Evolutionary conservation across 1,284 basidiomycete genomes (phyloP).

Genomic region (Irpex sp.): DNA sequence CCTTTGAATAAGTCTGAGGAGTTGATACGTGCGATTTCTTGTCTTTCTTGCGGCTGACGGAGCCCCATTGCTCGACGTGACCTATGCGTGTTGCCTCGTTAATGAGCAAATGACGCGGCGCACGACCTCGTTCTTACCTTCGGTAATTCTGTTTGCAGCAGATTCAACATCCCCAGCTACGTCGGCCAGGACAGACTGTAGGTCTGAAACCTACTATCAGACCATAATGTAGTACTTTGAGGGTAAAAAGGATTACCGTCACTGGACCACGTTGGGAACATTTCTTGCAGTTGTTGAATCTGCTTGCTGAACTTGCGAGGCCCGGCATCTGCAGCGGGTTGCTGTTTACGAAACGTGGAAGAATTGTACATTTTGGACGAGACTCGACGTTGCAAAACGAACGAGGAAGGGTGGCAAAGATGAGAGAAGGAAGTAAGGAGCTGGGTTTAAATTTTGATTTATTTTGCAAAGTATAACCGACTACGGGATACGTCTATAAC

Average conservation of each 20-base stretch:
- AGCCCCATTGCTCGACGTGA: constrained; percentile 79
- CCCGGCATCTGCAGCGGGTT: constrained; percentile 22
- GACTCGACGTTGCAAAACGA: constrained; percentile 16
- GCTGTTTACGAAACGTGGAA: constrained; percentile 29
- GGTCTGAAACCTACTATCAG: constrained; percentile 45
- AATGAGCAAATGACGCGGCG: constrained; percentile 10
- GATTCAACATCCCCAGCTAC: constrained; percentile 71
- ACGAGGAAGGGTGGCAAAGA: constrained; percentile 5
- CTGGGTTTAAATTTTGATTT: constrained; percentile 2
- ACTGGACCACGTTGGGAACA: constrained; percentile 75
- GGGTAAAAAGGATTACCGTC: constrained; percentile 49
- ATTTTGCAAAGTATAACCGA: background rate
- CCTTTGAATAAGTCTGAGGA: constrained; percentile 42
- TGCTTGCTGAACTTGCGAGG: constrained; percentile 46
- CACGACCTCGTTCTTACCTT: constrained; percentile 49
- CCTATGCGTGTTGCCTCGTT: constrained; percentile 41
- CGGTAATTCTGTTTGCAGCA: constrained; percentile 75
- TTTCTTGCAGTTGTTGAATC: constrained; percentile 66
- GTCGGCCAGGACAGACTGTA: constrained; percentile 73
- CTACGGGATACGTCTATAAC: no score
- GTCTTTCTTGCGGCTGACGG: constrained; percentile 86
- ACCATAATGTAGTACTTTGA: constrained; percentile 19
- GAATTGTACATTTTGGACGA: constrained; percentile 33
- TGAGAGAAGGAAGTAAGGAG: constrained; percentile 15
- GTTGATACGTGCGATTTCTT: constrained; percentile 48